Conservation (phyloP, 176 grass and related monocot genomes). For the Juncus inflexus region DNA sequence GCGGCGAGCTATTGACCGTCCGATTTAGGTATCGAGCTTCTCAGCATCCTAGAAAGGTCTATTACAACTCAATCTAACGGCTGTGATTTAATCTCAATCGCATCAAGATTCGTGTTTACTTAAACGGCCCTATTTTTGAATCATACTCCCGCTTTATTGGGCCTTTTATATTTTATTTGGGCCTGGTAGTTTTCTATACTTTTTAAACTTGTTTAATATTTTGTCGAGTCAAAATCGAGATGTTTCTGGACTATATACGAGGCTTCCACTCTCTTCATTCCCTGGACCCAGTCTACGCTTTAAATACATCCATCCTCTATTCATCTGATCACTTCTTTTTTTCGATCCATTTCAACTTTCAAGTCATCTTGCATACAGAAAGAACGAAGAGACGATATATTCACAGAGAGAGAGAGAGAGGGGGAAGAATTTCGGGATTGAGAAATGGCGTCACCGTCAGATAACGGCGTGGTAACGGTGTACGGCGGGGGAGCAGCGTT, state of each 20-base stretch:
- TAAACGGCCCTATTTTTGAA: neutral
- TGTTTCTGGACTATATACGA: too few relatives aligned
- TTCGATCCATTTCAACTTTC: neutral
- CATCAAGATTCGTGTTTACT: neutral
- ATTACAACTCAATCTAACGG: neutral
- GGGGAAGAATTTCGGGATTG: neutral
- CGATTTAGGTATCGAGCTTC: constrained; percentile 3
- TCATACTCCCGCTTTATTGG: too few relatives aligned
- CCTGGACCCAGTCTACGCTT: neutral
- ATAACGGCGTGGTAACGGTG: constrained; percentile 61
- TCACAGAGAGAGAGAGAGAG: constrained; percentile 23
- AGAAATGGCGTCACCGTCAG: neutral
- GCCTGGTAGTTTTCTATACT: too few relatives aligned
- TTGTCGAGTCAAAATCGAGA: too few relatives aligned
- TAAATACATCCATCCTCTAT: neutral
- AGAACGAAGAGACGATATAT: neutral
- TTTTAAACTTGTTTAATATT: too few relatives aligned
- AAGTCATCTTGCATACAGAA: neutral
- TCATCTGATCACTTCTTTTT: neutral
- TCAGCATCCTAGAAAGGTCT: neutral
- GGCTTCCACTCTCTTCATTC: too few relatives aligned
- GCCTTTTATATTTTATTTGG: too few relatives aligned
- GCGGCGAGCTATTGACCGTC: constrained; percentile 7
- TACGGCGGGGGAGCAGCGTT: constrained; percentile 36
- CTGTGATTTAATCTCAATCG: neutral